Conservation (phyloP, 257 asterid species). For the Capsicum chinense region DNA sequence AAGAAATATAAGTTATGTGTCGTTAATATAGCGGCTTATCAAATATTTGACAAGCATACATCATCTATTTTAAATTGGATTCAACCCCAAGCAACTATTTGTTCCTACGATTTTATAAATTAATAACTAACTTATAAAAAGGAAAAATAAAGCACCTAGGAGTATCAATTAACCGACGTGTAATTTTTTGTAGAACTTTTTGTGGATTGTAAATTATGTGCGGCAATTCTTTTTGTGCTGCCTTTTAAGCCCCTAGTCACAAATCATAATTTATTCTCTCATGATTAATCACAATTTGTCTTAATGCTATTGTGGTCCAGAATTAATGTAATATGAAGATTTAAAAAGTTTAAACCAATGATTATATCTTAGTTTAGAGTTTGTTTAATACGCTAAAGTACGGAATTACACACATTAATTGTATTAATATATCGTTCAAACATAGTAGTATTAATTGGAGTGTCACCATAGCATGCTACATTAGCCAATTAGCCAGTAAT, state of each 20-base stretch:
- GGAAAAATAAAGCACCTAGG: background rate
- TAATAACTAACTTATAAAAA: too few relatives aligned
- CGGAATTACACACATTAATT: background rate
- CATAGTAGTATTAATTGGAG: background rate
- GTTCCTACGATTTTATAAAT: too few relatives aligned
- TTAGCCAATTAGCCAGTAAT: background rate
- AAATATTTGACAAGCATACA: background rate
- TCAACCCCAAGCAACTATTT: background rate
- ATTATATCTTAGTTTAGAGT: background rate
- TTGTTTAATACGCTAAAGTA: background rate
- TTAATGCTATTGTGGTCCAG: conserved; percentile 15
- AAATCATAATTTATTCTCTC: background rate
- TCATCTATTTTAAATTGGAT: background rate
- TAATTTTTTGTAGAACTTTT: background rate
- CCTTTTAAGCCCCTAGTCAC: background rate
- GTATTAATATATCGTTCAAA: background rate
- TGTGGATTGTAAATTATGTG: background rate
- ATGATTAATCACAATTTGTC: background rate
- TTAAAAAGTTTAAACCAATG: background rate
- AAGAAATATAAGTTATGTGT: background rate
- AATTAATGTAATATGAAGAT: background rate
- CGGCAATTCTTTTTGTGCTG: conserved; percentile 13
- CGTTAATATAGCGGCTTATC: background rate
- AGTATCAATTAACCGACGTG: background rate
- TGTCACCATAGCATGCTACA: background rate